phyloP scores from a whole-genome alignment of 768 basidiomycete species.

The Tylopilus balloui region DNA sequence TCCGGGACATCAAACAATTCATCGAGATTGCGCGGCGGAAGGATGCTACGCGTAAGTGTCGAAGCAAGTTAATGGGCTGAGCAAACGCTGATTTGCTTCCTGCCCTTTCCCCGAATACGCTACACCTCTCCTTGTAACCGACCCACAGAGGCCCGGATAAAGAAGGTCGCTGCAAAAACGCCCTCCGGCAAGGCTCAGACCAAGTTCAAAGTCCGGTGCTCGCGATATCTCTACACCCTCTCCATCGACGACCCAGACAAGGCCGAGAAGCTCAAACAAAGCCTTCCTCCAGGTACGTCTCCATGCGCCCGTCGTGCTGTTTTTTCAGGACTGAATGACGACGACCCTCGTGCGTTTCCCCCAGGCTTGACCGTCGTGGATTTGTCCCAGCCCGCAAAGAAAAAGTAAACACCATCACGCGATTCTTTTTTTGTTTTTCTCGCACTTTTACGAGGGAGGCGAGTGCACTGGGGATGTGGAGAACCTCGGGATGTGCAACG shows the following conservation, averaged over 20 bases:
- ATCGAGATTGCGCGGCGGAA: conserved; percentile 95
- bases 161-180: conserved; percentile 75
- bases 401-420: conserved; percentile 54
- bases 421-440: conserved; percentile 7
- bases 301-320: background rate
- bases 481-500: conserved; percentile 2
- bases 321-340: background rate
- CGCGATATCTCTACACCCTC: conserved; percentile 96
- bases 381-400: conserved; percentile 56
- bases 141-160: conserved; percentile 90
- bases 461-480: conserved; percentile 1
- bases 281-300: conserved; percentile 85
- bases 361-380: conserved; percentile 71
- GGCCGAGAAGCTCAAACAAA: conserved; percentile 96
- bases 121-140: background rate
- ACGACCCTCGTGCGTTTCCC: background rate
- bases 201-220: conserved; percentile 99
- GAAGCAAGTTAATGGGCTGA: background rate
- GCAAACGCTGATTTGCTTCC: background rate
- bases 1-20: conserved; percentile 98
- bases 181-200: conserved; percentile 73
- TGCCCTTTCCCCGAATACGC: background rate
- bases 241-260: conserved; percentile 94
- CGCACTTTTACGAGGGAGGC: background rate
- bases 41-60: conserved; percentile 87